A percentile compares a stretch with the other conserved stretches of the same genome.
Evolutionary conservation across 2,329 filamentous ascomycete species (phyloP).

Genomic region (Geosmithia putterillii): DNA sequence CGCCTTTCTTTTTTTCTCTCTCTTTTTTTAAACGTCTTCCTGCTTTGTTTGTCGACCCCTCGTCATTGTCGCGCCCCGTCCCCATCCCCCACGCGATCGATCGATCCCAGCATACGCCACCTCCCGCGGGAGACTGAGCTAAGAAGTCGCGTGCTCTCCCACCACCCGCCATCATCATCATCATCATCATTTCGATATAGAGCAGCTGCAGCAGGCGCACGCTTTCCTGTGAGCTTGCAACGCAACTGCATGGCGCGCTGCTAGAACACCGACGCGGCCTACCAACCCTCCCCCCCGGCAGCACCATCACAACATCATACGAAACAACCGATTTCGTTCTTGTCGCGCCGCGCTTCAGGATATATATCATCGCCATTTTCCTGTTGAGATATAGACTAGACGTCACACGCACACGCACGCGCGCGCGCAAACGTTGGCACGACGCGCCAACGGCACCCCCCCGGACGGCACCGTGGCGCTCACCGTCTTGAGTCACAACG

Average conservation of each 20-base stretch:
- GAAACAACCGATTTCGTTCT: too few relatives aligned
- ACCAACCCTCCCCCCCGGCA: too few relatives aligned
- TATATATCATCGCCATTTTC: too few relatives aligned
- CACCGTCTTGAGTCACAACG: slow-evolving; percentile 39
- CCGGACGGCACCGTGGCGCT: slow-evolving; percentile 37
- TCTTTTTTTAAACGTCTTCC: background rate
- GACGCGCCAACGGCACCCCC: background rate
- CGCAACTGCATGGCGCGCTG: too few relatives aligned
- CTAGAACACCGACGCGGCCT: too few relatives aligned
- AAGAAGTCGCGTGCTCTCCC: background rate
- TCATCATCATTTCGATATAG: background rate
- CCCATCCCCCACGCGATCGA: background rate
- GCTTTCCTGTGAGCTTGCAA: too few relatives aligned
- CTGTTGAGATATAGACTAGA: too few relatives aligned
- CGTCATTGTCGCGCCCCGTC: background rate
- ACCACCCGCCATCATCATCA: background rate
- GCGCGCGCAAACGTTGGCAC: background rate
- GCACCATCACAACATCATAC: too few relatives aligned
- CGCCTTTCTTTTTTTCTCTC: too few relatives aligned
- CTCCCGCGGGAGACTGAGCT: background rate
- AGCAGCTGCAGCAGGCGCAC: too few relatives aligned
- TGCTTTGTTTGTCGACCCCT: background rate
- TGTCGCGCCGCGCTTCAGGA: too few relatives aligned
- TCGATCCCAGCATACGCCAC: too few relatives aligned
- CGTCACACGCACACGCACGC: background rate